A percentile compares a stretch with the other conserved stretches of the same genome.
Evolutionary conservation across 139 green algal genomes (phyloP).

Genomic region (Zygnema circumcarinatum): DNA sequence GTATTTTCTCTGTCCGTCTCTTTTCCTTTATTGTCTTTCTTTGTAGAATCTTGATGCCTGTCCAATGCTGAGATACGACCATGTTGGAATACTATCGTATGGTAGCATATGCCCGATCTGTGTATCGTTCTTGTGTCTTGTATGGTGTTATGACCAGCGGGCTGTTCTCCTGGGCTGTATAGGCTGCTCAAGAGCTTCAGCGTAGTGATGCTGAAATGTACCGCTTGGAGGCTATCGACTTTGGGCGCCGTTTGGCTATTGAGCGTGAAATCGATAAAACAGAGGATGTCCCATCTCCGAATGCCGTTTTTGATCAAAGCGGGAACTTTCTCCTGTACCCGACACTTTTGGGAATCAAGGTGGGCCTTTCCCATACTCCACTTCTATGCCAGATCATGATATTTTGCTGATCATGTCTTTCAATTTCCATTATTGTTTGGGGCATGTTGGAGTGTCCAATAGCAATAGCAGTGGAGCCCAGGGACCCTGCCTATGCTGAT

Average conservation of each 20-base stretch:
- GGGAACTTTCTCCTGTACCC: constrained; percentile 89
- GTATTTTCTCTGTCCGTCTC: not conserved
- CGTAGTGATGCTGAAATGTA: constrained; percentile 68
- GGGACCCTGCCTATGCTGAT: not conserved
- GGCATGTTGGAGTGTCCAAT: not conserved
- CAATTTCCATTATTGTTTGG: not conserved
- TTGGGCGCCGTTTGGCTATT: constrained; percentile 72
- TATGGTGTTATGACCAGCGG: not conserved
- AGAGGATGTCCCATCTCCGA: constrained; percentile 67
- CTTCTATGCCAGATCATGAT: not conserved
- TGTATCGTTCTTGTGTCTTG: too few species aligned
- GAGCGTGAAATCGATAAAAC: constrained; percentile 71
- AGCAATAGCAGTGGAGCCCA: not conserved
- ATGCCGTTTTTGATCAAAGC: constrained; percentile 92
- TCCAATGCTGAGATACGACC: not conserved
- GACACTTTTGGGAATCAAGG: constrained; percentile 91
- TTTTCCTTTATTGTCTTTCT: not conserved
- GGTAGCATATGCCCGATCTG: too few species aligned
- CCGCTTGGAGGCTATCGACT: constrained; percentile 90
- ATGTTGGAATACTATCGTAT: not conserved
- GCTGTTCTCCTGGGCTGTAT: not conserved
- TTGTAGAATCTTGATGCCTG: not conserved
- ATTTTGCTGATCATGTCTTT: not conserved
- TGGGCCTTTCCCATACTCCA: constrained; percentile 47
- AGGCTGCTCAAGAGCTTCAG: constrained; percentile 85